Evolutionary conservation across 495 filamentous ascomycete genomes (phyloP), one percentile per base, ranked within the genome.

Genomic region (Talaromyces trachyspermus): DNA sequence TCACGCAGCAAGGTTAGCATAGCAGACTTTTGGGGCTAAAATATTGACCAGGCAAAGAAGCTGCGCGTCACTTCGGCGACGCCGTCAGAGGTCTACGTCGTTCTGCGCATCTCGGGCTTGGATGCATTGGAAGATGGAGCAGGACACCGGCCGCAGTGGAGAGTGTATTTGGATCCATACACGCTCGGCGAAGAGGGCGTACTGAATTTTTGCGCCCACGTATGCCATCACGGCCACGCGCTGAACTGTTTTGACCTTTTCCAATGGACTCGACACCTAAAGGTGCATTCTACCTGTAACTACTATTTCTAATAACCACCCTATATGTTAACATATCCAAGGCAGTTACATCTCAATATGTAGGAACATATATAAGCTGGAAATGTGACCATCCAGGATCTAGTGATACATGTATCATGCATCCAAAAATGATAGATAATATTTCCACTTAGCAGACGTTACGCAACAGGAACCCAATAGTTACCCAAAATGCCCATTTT

Each of bases 61-160:
- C 22, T 42, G 22, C 38, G 38, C 18, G 38, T 42, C 17, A 42
- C 38, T 42, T 42, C 38, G 17, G 4, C 4, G 17, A 42, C 38
- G 22, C 38, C 38, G 22, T 42, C 38, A 23, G 18, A 42, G 38
- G 8, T 42, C 17, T 42, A 42, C 17, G 38, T 42, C 14, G 7
- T 42, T 42, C 17, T 42, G 38, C 38, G 38, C 38, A 42, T 42
- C 38, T 42, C 38, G 22, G 22, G 38, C 38, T 42, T 42, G 38
- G 22, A 42, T 42, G 38, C 17, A 10, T 42, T 25, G 38, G 18
- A 42, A 42, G 2, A 22, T 42, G 38, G 38, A 42, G 17, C 38
- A 24, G 38, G 38, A 14, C 38, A 25, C 22, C 38, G 22, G 38
- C 38, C 38, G 38, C 38, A 42, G 38, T 42, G 38, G 38, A 22